Percentiles rank a stretch among this genome's conserved stretches.
phyloP scores from a whole-genome alignment of 2,329 filamentous ascomycete species.

The Dothistroma pini region DNA sequence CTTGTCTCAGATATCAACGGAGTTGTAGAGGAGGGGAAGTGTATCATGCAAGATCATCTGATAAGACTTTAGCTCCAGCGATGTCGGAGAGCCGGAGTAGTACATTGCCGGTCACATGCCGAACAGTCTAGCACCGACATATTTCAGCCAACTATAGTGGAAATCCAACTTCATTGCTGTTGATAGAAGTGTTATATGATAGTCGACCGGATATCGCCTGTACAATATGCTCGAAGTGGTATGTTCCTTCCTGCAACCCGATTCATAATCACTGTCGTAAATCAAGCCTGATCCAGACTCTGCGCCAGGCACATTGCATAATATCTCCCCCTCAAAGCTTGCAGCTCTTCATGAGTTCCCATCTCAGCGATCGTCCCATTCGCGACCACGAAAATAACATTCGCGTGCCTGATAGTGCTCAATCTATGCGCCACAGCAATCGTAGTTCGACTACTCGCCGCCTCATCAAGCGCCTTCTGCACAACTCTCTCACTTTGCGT shows the following conservation, averaged over 20 bases:
- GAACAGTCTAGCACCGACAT: too few species aligned
- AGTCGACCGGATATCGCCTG: too few species aligned
- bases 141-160: too few species aligned
- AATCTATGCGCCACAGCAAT: slow-evolving; percentile 43
- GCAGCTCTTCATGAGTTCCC: slow-evolving; percentile 41
- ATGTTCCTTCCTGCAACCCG: too few species aligned
- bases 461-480: slow-evolving; percentile 62
- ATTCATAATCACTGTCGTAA: background rate
- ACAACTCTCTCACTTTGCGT: slow-evolving; percentile 64
- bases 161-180: too few species aligned
- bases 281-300: slow-evolving; percentile 36
- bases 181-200: too few species aligned
- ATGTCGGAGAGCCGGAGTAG: background rate
- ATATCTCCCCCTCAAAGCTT: slow-evolving; percentile 39
- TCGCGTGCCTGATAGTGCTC: slow-evolving; percentile 38
- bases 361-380: slow-evolving; percentile 38
- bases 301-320: slow-evolving; percentile 45
- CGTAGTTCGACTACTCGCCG: slow-evolving; percentile 39
- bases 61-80: background rate
- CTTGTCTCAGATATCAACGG: too few species aligned
- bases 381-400: slow-evolving; percentile 41
- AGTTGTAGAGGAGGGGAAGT: background rate
- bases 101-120: too few species aligned
- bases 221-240: too few species aligned
- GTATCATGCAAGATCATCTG: background rate